Base-by-base conservation (phyloP, 345 rosid genomes). In the Laguncularia racemosa region DNA sequence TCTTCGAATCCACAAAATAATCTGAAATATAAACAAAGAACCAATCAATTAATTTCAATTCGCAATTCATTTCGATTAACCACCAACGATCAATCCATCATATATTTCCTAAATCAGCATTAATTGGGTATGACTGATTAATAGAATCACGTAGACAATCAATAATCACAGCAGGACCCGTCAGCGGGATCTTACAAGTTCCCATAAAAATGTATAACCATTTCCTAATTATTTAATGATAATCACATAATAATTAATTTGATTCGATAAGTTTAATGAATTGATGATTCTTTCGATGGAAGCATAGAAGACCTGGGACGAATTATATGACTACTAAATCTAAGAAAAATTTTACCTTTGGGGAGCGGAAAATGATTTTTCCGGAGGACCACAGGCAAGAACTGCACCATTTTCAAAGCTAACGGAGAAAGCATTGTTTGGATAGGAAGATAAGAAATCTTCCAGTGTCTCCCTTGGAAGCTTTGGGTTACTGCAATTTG, bases 1-100 rank as follows among this genome's bases (percentile, higher is more conserved):
- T 80, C 76, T 48, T 81, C 76, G 45, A 70, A 12, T 18, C 84
- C 88, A 73, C 86, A 81, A 50, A 86, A 81, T 75, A 73, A 53
- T 71, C 90, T 86, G 79, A 66, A 65, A 53, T 2, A 23, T 23
- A 14, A 9, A 4, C 12, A 7, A 20, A 52, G 16, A 9, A 18
- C 14, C 28, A 8, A 52, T 19, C 20, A 18, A 20, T 14, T 20
- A 9, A 10, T 52, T 14, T 52, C 15, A 20, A 18, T 19, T 20
- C 1, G 3, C 20, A 14, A 16, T 20, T 15, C 12, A 50, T 16
- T n/a, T 2, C 5, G 4, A 9, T 50, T 18, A 18, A 15, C 12
- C 13, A 18, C 11, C 28, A 23, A 23, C 5, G 28, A 23, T 23
- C 28, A 23, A 23, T 23, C 28, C 28, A 23, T 23, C 28, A 23